Evolutionary conservation across 768 basidiomycete genomes (phyloP).

Genomic region (Coprinellus aureogranulatus): DNA sequence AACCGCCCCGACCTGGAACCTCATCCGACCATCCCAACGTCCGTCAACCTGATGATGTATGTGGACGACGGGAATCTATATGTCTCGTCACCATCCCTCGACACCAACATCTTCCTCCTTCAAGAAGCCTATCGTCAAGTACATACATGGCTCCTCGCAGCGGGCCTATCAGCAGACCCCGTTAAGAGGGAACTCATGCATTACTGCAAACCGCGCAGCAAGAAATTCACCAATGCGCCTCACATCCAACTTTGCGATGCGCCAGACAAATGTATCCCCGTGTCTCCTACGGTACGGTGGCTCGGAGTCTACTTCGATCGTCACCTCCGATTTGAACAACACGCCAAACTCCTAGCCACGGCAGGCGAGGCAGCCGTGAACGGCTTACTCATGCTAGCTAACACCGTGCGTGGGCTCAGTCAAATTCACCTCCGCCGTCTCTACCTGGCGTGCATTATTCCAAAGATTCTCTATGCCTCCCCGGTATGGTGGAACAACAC

Average conservation of each 20-base stretch:
- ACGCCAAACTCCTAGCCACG: slow-evolving; percentile 22
- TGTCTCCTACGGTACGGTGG: slow-evolving; percentile 21
- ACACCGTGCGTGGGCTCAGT: slow-evolving; percentile 33
- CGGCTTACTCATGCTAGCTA: slow-evolving; percentile 28
- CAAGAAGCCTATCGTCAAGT: slow-evolving; percentile 13
- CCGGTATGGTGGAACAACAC: slow-evolving; percentile 32
- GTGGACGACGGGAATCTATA: slow-evolving; percentile 31
- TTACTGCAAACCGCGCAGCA: slow-evolving; percentile 17
- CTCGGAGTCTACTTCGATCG: slow-evolving; percentile 34
- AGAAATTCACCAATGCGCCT: slow-evolving; percentile 3
- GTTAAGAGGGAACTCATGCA: slow-evolving; percentile 29
- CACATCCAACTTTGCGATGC: slow-evolving; percentile 11
- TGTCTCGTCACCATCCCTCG: slow-evolving; percentile 22
- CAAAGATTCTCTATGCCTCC: slow-evolving; percentile 32
- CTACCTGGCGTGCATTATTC: slow-evolving; percentile 27
- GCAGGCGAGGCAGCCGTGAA: slow-evolving; percentile 24
- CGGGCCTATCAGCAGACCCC: slow-evolving; percentile 17
- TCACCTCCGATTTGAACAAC: slow-evolving; percentile 30
- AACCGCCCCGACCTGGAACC: neutral
- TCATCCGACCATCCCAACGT: slow-evolving; percentile 14
- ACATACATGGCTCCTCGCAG: slow-evolving; percentile 14
- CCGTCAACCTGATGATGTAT: slow-evolving; percentile 22
- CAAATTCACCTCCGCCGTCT: slow-evolving; percentile 27
- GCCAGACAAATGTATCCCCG: neutral
- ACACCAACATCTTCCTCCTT: slow-evolving; percentile 21